phyloP scores from a whole-genome alignment of 2,329 filamentous ascomycete genomes.

The Penicillium sp. region DNA sequence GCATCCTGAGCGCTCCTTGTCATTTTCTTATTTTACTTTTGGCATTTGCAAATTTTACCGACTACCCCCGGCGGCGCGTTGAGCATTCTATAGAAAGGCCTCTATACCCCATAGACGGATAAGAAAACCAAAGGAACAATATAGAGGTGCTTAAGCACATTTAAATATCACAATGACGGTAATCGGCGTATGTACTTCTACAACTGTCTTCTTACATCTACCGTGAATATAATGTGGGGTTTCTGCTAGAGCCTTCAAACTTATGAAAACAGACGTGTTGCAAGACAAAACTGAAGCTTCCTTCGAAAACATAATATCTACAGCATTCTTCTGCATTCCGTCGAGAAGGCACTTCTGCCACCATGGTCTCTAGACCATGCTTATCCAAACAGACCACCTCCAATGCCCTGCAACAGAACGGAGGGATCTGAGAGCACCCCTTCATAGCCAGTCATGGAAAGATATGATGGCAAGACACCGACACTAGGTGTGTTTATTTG shows the following conservation, averaged over 20 bases:
- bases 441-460: conserved; percentile 7
- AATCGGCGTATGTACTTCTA: background rate
- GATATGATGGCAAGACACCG: conserved; percentile 4
- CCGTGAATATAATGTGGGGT: background rate
- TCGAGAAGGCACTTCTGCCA: conserved; percentile 6
- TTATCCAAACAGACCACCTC: conserved; percentile 10
- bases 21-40: conserved; percentile 5
- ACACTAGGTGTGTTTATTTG: conserved; percentile 46
- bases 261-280: conserved; percentile 18
- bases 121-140: conserved; percentile 6
- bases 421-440: conserved; percentile 9
- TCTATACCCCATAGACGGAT: conserved; percentile 10
- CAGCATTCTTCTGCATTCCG: conserved; percentile 21
- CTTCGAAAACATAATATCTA: conserved; percentile 34
- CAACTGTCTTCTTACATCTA: background rate
- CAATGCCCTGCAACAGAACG: conserved; percentile 5
- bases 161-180: background rate
- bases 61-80: conserved; percentile 21
- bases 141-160: conserved; percentile 2
- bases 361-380: conserved; percentile 4
- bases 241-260: background rate
- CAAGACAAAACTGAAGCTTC: conserved; percentile 26
- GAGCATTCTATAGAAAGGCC: conserved; percentile 14
- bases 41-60: conserved; percentile 9
- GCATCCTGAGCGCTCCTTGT: conserved; percentile 10